Evolutionary conservation across 108 stramenopile genomes (phyloP), one percentile per base, ranked within the genome.

Genomic region (Skeletonema tropicum): DNA sequence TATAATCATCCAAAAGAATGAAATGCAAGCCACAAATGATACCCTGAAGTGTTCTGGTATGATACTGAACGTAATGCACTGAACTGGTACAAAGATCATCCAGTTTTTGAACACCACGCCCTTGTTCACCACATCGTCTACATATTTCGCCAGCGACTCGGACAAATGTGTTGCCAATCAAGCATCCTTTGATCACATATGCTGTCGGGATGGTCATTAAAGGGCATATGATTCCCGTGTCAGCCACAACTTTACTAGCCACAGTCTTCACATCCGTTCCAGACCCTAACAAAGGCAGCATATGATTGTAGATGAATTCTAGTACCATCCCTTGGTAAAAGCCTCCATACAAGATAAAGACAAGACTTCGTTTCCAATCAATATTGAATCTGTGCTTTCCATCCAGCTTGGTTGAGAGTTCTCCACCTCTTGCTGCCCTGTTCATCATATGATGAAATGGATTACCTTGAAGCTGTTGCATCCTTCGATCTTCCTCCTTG

Each of bases 311-410:
- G 10, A 89, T 60, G 60, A 70, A 83, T 36, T 86, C 52, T 30
- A 83, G 82, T 11, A 61, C 77, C 41, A 70, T 70, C 19, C 88
- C 88, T 75, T 86, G 86, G 63, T 89, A 89, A 36, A 89, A 23
- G 21, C 85, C 86, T 9, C 88, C 88, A 64, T 89, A 87, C 1
- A 87, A 41, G 23, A 87, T 36, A 64, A 89, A 89, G 14, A 76
- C 82, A 19, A 84, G 17, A 25, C 76, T 78, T n/a, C 88, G 66
- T 11, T 57, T 39, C 36, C 71, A 42, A 39, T 87, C 76, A 42
- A 87, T 52, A 5, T 48, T 68, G 25, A 35, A 8, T 57, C 23
- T 41, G 23, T 42, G 65, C 17, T 48, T 68, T 36, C 52, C 73
- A 17, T 30, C 21, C 10, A 55, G 2, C 17, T 55, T 63, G 5